Conservation (phyloP, 2,329 filamentous ascomycete species). For the Fusarium sp. region DNA sequence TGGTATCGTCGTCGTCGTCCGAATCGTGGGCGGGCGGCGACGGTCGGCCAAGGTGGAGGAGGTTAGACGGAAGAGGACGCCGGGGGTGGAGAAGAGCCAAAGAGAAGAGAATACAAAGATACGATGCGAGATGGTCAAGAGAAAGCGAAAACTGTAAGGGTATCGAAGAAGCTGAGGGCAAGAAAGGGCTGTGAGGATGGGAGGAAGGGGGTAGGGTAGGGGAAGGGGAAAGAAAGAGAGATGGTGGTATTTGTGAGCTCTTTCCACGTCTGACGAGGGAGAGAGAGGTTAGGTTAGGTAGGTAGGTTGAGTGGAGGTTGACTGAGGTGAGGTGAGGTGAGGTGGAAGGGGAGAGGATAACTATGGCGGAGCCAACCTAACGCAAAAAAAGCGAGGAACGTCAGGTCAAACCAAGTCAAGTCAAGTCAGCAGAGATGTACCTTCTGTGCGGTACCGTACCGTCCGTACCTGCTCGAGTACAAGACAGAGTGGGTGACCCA, state of each 20-base stretch:
- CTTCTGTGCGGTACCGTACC: neutral
- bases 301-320: conserved; percentile 31
- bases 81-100: conserved; percentile 34
- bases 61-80: conserved; percentile 37
- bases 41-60: conserved; percentile 45
- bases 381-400: conserved; percentile 18
- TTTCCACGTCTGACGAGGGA: conserved; percentile 48
- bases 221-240: conserved; percentile 41
- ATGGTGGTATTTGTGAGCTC: conserved; percentile 48
- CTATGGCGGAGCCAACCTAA: conserved; percentile 21
- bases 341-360: conserved; percentile 29
- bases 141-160: conserved; percentile 40
- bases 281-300: conserved; percentile 28
- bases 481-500: conserved; percentile 14
- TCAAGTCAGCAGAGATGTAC: conserved; percentile 36
- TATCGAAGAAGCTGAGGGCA: conserved; percentile 45
- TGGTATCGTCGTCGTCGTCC: conserved; percentile 44
- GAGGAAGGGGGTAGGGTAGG: conserved; percentile 26
- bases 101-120: conserved; percentile 41
- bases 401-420: conserved; percentile 3
- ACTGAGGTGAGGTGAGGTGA: conserved; percentile 27
- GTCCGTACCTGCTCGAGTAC: conserved; percentile 17
- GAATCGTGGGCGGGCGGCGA: conserved; percentile 46
- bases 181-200: conserved; percentile 36
- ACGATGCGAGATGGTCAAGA: conserved; percentile 33